These are phyloP conservation scores for Abrus precatorius DNA, from an alignment of 306 rosid genomes.

Conservation along the genomic window DNA sequence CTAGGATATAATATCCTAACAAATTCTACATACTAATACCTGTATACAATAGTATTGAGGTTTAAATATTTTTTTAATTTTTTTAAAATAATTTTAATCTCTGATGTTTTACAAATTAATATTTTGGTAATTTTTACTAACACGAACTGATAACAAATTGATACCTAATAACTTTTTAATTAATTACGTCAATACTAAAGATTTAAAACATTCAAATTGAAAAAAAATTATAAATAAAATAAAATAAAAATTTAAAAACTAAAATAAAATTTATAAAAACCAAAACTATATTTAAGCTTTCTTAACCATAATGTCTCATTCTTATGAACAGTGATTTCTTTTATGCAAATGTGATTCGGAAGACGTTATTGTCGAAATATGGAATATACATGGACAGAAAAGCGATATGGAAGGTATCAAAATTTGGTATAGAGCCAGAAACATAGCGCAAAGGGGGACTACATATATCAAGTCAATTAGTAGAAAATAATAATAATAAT, in stretches of 20 bases:
- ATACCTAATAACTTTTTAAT: too few relatives aligned
- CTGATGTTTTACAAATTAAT: too few relatives aligned
- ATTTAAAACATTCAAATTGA: too few relatives aligned
- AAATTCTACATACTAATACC: neutral
- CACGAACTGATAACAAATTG: too few relatives aligned
- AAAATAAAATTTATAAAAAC: too few relatives aligned
- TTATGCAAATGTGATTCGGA: conserved; percentile 6
- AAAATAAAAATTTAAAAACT: too few relatives aligned
- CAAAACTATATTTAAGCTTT: too few relatives aligned
- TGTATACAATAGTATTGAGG: neutral
- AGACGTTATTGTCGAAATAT: neutral
- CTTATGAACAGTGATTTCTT: neutral
- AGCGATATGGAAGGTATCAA: neutral
- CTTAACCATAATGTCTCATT: neutral
- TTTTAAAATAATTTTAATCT: too few relatives aligned
- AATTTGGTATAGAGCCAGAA: conserved; percentile 11
- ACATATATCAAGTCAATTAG: neutral
- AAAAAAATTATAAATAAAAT: too few relatives aligned
- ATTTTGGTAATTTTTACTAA: too few relatives aligned
- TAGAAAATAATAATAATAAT: neutral
- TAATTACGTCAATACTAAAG: too few relatives aligned
- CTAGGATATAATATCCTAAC: neutral
- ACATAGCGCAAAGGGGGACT: conserved; percentile 6
- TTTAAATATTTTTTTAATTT: too few relatives aligned
- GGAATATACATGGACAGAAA: neutral